These are phyloP conservation scores for Dactylonectria estremocensis DNA, from an alignment of 2,329 filamentous ascomycete species.

Conservation along the genomic window DNA sequence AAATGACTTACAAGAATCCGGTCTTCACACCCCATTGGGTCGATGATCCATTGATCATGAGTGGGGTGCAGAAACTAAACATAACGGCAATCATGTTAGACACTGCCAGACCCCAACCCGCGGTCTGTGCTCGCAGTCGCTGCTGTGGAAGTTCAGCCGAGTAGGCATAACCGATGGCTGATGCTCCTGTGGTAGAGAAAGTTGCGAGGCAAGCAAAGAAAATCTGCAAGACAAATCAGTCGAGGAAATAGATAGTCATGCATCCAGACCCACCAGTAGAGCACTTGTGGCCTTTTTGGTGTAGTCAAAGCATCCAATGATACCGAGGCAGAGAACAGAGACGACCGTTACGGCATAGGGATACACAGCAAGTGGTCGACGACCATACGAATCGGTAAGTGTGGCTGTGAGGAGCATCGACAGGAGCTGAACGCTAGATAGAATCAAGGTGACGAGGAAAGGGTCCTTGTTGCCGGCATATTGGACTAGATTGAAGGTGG, in stretches of 20 bases:
- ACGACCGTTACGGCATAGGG: constrained; percentile 31
- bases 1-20: constrained; percentile 57
- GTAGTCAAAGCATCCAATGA: constrained; percentile 37
- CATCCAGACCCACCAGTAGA: constrained; percentile 15
- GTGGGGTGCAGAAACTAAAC: constrained; percentile 61
- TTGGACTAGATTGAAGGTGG: constrained; percentile 19
- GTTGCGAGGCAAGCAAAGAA: constrained; percentile 37
- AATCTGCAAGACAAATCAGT: constrained; percentile 4
- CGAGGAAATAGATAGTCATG: fast-evolving
- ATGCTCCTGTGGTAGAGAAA: constrained; percentile 34
- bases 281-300: constrained; percentile 34
- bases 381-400: constrained; percentile 30
- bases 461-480: constrained; percentile 36
- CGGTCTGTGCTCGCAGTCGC: constrained; percentile 27
- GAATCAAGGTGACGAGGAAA: constrained; percentile 34
- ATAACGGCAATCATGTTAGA: constrained; percentile 60
- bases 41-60: constrained; percentile 59
- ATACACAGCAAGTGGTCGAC: constrained; percentile 30
- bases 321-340: constrained; percentile 31
- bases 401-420: constrained; percentile 33
- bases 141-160: constrained; percentile 32
- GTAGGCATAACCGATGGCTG: constrained; percentile 34
- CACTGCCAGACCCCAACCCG: constrained; percentile 48
- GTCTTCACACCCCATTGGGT: constrained; percentile 61
- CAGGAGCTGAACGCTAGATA: constrained; percentile 29